Percentiles rank a stretch among this genome's conserved stretches.
Conservation (phyloP, 768 basidiomycete genomes). For the Lactifluus echinatus region DNA sequence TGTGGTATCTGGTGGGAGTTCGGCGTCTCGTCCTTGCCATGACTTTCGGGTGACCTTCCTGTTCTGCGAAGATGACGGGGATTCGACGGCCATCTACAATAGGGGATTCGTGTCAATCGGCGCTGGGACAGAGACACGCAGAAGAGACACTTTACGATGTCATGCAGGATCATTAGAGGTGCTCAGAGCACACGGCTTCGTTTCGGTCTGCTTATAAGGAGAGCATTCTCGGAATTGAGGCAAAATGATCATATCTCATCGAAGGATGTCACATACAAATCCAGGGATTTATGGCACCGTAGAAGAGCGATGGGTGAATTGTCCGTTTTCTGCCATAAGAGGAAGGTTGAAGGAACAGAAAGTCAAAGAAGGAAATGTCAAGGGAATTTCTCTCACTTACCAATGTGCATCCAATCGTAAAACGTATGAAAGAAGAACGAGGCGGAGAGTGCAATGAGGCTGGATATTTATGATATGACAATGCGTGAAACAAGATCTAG, state of each 20-base stretch:
- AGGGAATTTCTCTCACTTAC: constrained; percentile 19
- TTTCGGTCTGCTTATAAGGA: constrained; percentile 19
- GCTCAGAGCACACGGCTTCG: constrained; percentile 8
- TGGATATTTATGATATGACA: constrained; percentile 21
- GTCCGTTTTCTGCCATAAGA: constrained; percentile 19
- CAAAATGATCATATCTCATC: constrained; percentile 16
- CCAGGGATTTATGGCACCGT: constrained; percentile 22
- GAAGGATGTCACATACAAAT: constrained; percentile 21
- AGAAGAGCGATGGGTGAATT: constrained; percentile 20
- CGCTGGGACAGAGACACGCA: neutral
- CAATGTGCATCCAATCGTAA: constrained; percentile 18
- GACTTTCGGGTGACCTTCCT: constrained; percentile 17
- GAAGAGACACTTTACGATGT: constrained; percentile 11
- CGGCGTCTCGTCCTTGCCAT: constrained; percentile 8
- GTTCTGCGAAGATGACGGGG: constrained; percentile 20
- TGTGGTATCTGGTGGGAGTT: constrained; percentile 25
- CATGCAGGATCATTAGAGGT: constrained; percentile 16
- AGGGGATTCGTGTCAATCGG: neutral
- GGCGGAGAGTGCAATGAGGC: constrained; percentile 20
- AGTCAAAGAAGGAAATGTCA: constrained; percentile 23
- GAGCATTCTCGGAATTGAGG: constrained; percentile 17
- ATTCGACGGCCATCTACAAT: constrained; percentile 21
- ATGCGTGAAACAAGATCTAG: constrained; percentile 19
- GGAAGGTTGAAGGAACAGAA: constrained; percentile 21
- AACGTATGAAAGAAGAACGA: constrained; percentile 18